Conservation (phyloP, 2,329 filamentous ascomycete species). For the Fusarium oxysporum region DNA sequence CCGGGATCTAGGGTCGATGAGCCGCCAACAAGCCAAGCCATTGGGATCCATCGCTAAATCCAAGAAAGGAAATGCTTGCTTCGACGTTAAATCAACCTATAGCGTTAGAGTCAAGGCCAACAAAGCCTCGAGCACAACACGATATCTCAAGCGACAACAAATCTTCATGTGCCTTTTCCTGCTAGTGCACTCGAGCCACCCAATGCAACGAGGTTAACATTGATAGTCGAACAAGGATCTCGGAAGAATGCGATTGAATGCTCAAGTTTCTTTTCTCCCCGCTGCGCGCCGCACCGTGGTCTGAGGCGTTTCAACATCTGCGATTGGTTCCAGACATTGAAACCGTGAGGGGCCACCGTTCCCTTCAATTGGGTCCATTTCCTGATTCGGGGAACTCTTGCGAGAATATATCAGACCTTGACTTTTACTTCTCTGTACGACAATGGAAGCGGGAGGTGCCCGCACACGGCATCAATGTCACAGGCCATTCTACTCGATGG, state of each 20-base stretch:
- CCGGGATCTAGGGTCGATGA: conserved; percentile 1
- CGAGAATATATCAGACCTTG: conserved; percentile 43
- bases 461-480: conserved; percentile 16
- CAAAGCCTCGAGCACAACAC: background rate
- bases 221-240: conserved; percentile 19
- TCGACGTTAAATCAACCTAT: background rate
- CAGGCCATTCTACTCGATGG: conserved; percentile 5
- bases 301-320: conserved; percentile 20
- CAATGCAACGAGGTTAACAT: background rate
- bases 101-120: background rate
- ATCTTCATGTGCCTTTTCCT: background rate
- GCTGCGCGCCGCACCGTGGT: conserved; percentile 29
- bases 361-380: conserved; percentile 35
- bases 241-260: conserved; percentile 33
- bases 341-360: conserved; percentile 38
- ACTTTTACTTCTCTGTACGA: conserved; percentile 5
- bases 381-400: conserved; percentile 50
- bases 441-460: conserved; percentile 12
- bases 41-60: background rate
- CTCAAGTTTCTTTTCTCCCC: conserved; percentile 10
- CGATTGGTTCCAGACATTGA: conserved; percentile 42
- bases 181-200: background rate
- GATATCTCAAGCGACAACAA: background rate
- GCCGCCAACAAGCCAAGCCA: background rate
- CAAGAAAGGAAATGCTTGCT: conserved; percentile 17